A percentile compares a stretch with the other conserved stretches of the same genome.
These are phyloP conservation scores for Dunaliella primolecta DNA, from an alignment of 139 green algal genomes.

Conservation along the genomic window DNA sequence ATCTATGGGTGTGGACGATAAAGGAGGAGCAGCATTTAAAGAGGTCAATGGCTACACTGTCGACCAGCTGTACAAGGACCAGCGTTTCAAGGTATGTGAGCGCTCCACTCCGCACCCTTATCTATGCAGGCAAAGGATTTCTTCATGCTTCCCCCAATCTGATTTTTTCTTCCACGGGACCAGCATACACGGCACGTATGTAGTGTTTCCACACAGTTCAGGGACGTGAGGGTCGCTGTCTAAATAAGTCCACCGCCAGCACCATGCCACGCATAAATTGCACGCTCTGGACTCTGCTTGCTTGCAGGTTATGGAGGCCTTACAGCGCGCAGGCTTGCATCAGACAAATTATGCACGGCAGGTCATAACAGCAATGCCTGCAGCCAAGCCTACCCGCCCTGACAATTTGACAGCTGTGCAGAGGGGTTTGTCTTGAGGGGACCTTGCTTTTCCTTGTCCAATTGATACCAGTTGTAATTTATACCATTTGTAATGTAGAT, in stretches of 20 bases:
- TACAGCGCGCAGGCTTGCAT: conserved; percentile 20
- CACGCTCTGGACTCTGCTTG: neutral
- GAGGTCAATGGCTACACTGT: conserved; percentile 31
- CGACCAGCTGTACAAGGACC: conserved; percentile 34
- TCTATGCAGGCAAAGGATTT: neutral
- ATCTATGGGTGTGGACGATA: neutral
- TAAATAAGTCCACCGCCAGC: neutral
- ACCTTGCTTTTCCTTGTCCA: no score
- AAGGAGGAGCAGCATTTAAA: conserved; percentile 22
- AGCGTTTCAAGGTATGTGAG: conserved; percentile 34
- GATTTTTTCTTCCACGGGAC: neutral
- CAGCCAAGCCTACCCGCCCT: conserved; percentile 8
- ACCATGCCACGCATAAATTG: neutral
- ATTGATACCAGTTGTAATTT: no score
- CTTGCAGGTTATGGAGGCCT: conserved; percentile 15
- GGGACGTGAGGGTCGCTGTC: no score
- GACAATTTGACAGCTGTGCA: conserved; percentile 29
- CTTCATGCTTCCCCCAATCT: neutral
- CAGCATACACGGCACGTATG: no score
- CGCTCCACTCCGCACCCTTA: neutral
- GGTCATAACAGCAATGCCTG: conserved; percentile 17
- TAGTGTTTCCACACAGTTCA: no score
- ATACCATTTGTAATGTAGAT: no score
- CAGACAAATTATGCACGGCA: conserved; percentile 20
- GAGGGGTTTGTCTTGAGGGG: neutral